A percentile compares a stretch with the other conserved stretches of the same genome.
phyloP scores from a whole-genome alignment of 805 yeast species.

The Starmera dryadoides region DNA sequence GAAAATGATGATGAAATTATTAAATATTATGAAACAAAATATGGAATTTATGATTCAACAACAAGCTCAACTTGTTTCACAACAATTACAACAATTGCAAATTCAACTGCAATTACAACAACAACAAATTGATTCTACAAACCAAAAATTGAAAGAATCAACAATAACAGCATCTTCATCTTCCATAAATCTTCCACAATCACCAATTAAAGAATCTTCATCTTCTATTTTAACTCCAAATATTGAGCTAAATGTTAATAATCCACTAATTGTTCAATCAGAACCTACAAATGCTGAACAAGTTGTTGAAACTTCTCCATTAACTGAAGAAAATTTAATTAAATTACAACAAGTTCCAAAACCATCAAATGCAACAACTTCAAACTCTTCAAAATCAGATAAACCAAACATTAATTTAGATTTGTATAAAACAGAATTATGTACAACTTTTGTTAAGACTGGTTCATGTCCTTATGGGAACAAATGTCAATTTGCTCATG shows the following conservation, averaged over 20 bases:
- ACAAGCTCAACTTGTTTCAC: conserved; percentile 18
- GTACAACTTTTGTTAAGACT: conserved; percentile 66
- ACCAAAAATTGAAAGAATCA: background rate
- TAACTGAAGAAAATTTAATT: conserved; percentile 17
- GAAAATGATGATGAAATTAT: conserved; percentile 20
- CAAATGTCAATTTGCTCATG: conserved; percentile 95
- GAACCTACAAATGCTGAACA: too few relatives aligned
- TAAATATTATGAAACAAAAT: conserved; percentile 19
- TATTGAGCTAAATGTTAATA: too few relatives aligned
- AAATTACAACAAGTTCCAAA: conserved; percentile 10
- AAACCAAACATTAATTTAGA: conserved; percentile 41
- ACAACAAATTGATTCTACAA: conserved; percentile 7
- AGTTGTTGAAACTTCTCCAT: conserved; percentile 10
- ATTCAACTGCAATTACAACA: conserved; percentile 21
- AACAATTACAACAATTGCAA: conserved; percentile 19
- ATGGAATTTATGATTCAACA: conserved; percentile 15
- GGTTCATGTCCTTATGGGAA: conserved; percentile 80
- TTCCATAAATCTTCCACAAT: background rate
- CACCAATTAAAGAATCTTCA: conserved; percentile 1
- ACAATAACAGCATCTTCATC: conserved; percentile 1
- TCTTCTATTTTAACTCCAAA: background rate
- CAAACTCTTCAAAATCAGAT: conserved; percentile 1
- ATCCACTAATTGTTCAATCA: too few relatives aligned
- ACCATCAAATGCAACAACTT: background rate
- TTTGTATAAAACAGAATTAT: conserved; percentile 84